Percentiles rank a stretch among this genome's conserved stretches.
phyloP scores from a whole-genome alignment of 139 green algal species.

The Prasinococcaceae sp. region DNA sequence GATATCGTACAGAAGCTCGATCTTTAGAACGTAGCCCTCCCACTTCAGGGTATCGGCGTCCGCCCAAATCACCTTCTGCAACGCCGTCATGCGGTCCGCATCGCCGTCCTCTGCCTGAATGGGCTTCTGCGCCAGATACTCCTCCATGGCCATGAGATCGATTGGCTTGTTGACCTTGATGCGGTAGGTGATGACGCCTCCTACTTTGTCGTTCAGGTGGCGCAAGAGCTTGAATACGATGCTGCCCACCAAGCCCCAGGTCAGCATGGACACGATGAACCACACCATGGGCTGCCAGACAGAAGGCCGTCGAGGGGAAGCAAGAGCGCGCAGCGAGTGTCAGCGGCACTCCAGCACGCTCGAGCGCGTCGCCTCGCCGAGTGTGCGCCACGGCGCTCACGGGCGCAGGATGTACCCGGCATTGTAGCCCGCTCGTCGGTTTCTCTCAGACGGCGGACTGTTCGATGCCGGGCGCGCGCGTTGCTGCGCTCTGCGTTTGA shows the following conservation, averaged over 20 bases:
- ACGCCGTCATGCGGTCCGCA: neutral
- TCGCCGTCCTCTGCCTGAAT: slow-evolving; percentile 8
- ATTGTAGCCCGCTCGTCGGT: too few relatives aligned
- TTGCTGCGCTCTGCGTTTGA: too few relatives aligned
- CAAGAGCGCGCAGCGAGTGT: too few relatives aligned
- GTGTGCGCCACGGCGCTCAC: too few relatives aligned
- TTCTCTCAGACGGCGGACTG: too few relatives aligned
- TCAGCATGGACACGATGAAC: slow-evolving; percentile 8
- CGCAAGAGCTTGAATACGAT: neutral
- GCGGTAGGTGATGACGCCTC: slow-evolving; percentile 7
- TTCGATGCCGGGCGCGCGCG: too few relatives aligned
- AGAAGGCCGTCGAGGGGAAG: too few relatives aligned
- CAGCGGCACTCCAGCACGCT: too few relatives aligned
- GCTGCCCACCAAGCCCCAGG: slow-evolving; percentile 2
- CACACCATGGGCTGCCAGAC: slow-evolving; percentile 11
- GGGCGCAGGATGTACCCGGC: too few relatives aligned
- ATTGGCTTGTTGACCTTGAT: slow-evolving; percentile 17
- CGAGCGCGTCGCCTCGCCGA: too few relatives aligned
- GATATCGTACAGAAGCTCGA: slow-evolving; percentile 12
- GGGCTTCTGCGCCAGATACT: slow-evolving; percentile 6
- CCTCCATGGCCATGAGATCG: slow-evolving; percentile 5
- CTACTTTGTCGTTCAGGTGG: slow-evolving; percentile 6
- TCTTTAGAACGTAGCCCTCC: slow-evolving; percentile 13
- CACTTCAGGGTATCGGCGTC: slow-evolving; percentile 4
- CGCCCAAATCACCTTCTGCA: slow-evolving; percentile 3